Evolutionary conservation across 2,329 filamentous ascomycete species (phyloP).

Genomic region (Colletotrichum endophyticum): DNA sequence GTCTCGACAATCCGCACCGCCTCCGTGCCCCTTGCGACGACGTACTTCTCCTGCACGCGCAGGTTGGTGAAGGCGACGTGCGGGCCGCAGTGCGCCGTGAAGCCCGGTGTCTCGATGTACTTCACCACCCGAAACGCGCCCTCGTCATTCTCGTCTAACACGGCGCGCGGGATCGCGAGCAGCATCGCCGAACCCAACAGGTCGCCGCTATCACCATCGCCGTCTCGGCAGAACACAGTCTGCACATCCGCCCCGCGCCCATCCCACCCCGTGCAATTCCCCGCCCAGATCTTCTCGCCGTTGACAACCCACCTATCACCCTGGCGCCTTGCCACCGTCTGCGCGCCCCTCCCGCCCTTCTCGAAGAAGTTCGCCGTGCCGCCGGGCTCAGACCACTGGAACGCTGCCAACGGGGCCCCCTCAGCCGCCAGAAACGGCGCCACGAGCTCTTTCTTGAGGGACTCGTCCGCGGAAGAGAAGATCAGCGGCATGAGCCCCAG

Average conservation of each 20-base stretch:
- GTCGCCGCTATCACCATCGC: slow-evolving; percentile 24
- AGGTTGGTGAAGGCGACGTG: slow-evolving; percentile 53
- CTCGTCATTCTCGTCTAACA: slow-evolving; percentile 47
- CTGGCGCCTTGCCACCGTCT: slow-evolving; percentile 47
- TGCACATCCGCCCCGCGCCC: slow-evolving; percentile 54
- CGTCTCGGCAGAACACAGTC: slow-evolving; percentile 55
- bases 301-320: slow-evolving; percentile 56
- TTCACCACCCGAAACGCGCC: slow-evolving; percentile 50
- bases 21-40: slow-evolving; percentile 45
- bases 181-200: slow-evolving; percentile 45
- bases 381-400: slow-evolving; percentile 57
- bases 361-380: slow-evolving; percentile 59
- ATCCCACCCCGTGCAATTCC: slow-evolving; percentile 60
- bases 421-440: slow-evolving; percentile 48
- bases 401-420: slow-evolving; percentile 52
- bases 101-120: slow-evolving; percentile 49
- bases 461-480: slow-evolving; percentile 42
- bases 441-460: slow-evolving; percentile 44
- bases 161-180: slow-evolving; percentile 51
- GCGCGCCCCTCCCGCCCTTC: slow-evolving; percentile 49
- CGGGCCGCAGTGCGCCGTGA: slow-evolving; percentile 53
- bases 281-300: slow-evolving; percentile 63
- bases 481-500: slow-evolving; percentile 57
- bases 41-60: slow-evolving; percentile 49
- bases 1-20: slow-evolving; percentile 46